phyloP scores from a whole-genome alignment of 2,329 filamentous ascomycete genomes.

The Fusarium anguioides region DNA sequence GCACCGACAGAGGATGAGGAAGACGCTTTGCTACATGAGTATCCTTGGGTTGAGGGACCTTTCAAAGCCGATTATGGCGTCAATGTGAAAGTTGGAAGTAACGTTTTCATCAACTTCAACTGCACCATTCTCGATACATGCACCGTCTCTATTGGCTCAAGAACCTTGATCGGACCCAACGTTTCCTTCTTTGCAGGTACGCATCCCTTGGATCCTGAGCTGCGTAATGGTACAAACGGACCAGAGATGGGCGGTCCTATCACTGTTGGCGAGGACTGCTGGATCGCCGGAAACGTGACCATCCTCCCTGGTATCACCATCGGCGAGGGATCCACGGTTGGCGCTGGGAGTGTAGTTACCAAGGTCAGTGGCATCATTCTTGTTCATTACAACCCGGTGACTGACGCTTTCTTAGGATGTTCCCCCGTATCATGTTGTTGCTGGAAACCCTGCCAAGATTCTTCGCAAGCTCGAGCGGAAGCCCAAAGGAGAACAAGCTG shows the following conservation, averaged over 20 bases:
- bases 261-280: constrained; percentile 82
- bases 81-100: constrained; percentile 73
- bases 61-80: constrained; percentile 81
- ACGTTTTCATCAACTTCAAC: constrained; percentile 80
- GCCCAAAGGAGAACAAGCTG: neutral
- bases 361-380: constrained; percentile 57
- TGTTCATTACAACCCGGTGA: accelerated
- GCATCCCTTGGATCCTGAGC: constrained; percentile 79
- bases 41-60: constrained; percentile 77
- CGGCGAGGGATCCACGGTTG: constrained; percentile 77
- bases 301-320: constrained; percentile 83
- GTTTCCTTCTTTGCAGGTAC: constrained; percentile 79
- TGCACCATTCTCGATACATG: constrained; percentile 82
- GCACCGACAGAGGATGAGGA: constrained; percentile 70
- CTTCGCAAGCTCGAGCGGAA: constrained; percentile 34
- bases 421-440: constrained; percentile 44
- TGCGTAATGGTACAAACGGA: constrained; percentile 79
- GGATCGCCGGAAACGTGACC: constrained; percentile 77
- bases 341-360: constrained; percentile 85
- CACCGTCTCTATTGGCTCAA: constrained; percentile 76
- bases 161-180: constrained; percentile 83
- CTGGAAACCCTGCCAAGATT: constrained; percentile 43
- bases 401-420: constrained; percentile 46
- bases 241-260: constrained; percentile 82
- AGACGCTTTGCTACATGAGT: constrained; percentile 69